A percentile compares a stretch with the other conserved stretches of the same genome.
Evolutionary conservation across 306 rosid genomes (phyloP).

Genomic region (Prunus kanzakura): DNA sequence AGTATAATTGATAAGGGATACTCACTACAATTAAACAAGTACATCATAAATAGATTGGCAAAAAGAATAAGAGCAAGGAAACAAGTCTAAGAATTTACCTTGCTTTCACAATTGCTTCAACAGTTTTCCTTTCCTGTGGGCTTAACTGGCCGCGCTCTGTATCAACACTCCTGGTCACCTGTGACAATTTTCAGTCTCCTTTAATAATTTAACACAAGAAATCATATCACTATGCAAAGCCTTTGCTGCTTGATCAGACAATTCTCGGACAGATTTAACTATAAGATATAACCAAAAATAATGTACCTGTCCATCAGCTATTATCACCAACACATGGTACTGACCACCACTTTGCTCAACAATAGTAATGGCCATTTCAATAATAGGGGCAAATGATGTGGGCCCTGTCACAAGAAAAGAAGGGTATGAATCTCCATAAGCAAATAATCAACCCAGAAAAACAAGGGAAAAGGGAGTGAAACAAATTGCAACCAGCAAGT

Average conservation of each 20-base stretch:
- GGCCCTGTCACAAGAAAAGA: constrained; percentile 57
- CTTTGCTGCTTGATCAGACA: not conserved
- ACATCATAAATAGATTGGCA: constrained; percentile 4
- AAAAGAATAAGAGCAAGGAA: not conserved
- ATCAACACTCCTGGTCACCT: constrained; percentile 98
- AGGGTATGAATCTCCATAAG: constrained; percentile 9
- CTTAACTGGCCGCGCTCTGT: constrained; percentile 72
- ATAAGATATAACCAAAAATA: not conserved
- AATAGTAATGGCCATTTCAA: constrained; percentile 92
- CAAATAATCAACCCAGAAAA: constrained; percentile 6
- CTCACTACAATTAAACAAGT: constrained; percentile 41
- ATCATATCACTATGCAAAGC: not conserved
- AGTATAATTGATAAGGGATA: constrained; percentile 82
- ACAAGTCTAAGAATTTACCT: constrained; percentile 46
- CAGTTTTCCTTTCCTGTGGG: constrained; percentile 83
- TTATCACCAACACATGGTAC: constrained; percentile 84
- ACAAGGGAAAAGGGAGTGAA: not conserved
- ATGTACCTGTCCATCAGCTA: constrained; percentile 95
- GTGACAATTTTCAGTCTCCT: constrained; percentile 16
- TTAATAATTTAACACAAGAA: not conserved
- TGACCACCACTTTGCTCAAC: constrained; percentile 96
- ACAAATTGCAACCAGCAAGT: constrained; percentile 70
- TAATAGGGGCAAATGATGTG: constrained; percentile 86
- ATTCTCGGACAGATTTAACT: not conserved
- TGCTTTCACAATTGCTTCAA: constrained; percentile 92